Conservation (phyloP, 2,329 filamentous ascomycete species). For the Aureobasidium pullulans region DNA sequence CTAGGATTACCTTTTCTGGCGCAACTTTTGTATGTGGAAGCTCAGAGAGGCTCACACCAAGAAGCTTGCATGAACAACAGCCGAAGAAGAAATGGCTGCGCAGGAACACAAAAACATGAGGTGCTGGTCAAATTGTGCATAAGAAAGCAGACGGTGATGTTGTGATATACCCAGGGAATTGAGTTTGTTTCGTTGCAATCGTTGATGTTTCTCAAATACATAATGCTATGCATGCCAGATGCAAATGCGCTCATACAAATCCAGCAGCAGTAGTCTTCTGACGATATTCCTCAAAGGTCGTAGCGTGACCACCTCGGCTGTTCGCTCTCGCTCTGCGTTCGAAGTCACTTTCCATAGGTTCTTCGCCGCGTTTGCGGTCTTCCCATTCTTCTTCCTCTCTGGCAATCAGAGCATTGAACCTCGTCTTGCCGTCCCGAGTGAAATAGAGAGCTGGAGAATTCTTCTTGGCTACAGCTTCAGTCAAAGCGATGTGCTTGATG, state of each 20-base stretch:
- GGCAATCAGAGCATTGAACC: constrained; percentile 33
- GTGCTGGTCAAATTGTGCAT: neutral
- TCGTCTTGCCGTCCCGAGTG: constrained; percentile 30
- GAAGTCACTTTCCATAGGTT: constrained; percentile 22
- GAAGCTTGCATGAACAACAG: constrained; percentile 18
- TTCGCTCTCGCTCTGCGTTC: constrained; percentile 24
- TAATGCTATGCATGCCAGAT: no score
- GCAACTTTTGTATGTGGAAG: constrained; percentile 46
- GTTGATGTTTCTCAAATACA: no score
- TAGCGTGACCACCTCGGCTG: constrained; percentile 22
- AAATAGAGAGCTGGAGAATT: constrained; percentile 37
- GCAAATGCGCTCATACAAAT: constrained; percentile 16
- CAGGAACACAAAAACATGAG: neutral
- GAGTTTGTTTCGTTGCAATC: no score
- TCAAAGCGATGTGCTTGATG: constrained; percentile 40
- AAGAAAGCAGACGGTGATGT: neutral
- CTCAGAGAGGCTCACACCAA: constrained; percentile 26
- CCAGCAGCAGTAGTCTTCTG: constrained; percentile 33
- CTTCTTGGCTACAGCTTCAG: constrained; percentile 37
- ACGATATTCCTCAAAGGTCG: constrained; percentile 42
- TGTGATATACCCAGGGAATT: no score
- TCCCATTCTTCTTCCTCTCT: constrained; percentile 42
- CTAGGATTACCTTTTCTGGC: constrained; percentile 38
- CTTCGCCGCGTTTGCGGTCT: constrained; percentile 25
- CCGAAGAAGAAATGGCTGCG: neutral